Evolutionary conservation across 2,329 filamentous ascomycete genomes (phyloP).

Genomic region (Didymella glomerata): DNA sequence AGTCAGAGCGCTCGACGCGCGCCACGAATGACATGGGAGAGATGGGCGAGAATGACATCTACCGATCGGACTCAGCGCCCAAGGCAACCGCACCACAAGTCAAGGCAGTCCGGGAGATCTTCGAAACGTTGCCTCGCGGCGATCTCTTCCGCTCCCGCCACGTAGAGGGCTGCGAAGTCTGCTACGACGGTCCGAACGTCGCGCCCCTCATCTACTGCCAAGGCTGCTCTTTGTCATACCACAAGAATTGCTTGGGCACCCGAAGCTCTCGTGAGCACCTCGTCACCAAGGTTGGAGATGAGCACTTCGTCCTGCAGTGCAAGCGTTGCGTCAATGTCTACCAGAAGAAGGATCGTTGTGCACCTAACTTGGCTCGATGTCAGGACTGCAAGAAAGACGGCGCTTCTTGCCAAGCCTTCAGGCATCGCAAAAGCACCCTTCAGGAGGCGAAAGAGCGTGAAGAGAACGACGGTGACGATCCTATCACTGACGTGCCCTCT

Average conservation of each 20-base stretch:
- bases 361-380: constrained; percentile 77
- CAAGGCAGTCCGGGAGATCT: constrained; percentile 73
- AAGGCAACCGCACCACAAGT: constrained; percentile 60
- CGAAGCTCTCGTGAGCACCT: constrained; percentile 81
- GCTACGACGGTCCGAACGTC: constrained; percentile 66
- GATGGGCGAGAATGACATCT: constrained; percentile 67
- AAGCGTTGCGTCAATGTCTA: constrained; percentile 78
- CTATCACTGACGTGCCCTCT: constrained; percentile 69
- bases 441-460: constrained; percentile 85
- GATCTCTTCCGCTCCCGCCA: constrained; percentile 77
- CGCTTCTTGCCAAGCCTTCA: constrained; percentile 76
- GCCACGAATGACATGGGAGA: constrained; percentile 62
- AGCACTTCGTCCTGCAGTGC: constrained; percentile 88
- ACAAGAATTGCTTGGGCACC: constrained; percentile 81
- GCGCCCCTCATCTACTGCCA: constrained; percentile 86
- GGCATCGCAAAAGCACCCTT: constrained; percentile 73
- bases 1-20: constrained; percentile 58
- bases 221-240: constrained; percentile 84
- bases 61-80: constrained; percentile 55
- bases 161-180: constrained; percentile 75
- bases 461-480: constrained; percentile 81
- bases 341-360: constrained; percentile 71
- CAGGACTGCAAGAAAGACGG: constrained; percentile 73
- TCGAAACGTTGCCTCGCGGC: constrained; percentile 67
- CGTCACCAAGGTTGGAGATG: constrained; percentile 81